A percentile compares a stretch with the other conserved stretches of the same genome.
Evolutionary conservation across 352 stramenopile species (phyloP).

Genomic region (Globisporangium paroecandrum): DNA sequence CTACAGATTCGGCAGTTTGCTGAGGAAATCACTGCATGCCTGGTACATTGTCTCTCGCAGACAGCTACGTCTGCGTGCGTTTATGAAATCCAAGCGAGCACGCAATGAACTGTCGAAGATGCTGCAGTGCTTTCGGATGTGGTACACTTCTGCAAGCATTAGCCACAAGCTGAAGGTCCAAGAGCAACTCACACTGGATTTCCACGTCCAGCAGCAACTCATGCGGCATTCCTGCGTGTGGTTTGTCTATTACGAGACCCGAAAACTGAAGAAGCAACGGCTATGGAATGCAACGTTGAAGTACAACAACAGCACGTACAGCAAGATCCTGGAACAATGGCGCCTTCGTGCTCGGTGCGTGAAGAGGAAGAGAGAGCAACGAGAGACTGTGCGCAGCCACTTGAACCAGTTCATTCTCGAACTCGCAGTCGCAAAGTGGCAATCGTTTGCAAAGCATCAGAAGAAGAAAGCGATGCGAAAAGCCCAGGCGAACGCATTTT

Average conservation of each 20-base stretch:
- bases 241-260: background rate
- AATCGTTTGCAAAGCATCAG: background rate
- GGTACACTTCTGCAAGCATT: background rate
- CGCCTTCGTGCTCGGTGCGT: background rate
- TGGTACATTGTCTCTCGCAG: conserved; percentile 28
- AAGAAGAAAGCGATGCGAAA: background rate
- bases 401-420: background rate
- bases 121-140: conserved; percentile 1
- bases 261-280: conserved; percentile 2
- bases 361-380: background rate
- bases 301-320: background rate
- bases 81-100: conserved; percentile 13
- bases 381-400: background rate
- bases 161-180: background rate
- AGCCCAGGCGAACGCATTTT: conserved; percentile 23
- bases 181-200: background rate
- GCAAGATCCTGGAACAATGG: background rate
- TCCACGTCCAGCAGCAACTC: background rate
- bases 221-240: conserved; percentile 8
- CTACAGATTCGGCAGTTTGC: conserved; percentile 26
- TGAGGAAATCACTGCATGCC: conserved; percentile 20
- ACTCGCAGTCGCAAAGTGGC: background rate
- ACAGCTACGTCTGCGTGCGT: conserved; percentile 16
- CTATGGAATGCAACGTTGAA: background rate
- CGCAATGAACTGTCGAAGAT: background rate